phyloP scores from a whole-genome alignment of 805 yeast genomes.

The Metschnikowia gelsemii region DNA sequence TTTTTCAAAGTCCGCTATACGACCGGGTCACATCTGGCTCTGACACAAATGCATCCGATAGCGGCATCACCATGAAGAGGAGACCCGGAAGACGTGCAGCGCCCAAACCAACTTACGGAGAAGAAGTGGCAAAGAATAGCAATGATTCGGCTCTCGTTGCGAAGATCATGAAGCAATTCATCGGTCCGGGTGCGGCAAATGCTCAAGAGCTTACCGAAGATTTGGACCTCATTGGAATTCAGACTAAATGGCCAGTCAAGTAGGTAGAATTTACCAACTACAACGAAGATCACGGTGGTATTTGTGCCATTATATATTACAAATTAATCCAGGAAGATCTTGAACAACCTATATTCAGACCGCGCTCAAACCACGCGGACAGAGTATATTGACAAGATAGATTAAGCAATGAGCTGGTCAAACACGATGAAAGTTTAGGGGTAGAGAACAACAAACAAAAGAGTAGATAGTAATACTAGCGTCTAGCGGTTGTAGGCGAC shows the following conservation, averaged over 20 bases:
- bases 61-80: conserved; percentile 24
- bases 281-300: not conserved
- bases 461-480: conserved; percentile 8
- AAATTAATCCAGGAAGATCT: conserved; percentile 5
- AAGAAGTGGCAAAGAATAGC: conserved; percentile 22
- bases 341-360: not conserved
- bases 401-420: conserved; percentile 4
- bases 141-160: conserved; percentile 41
- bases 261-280: not conserved
- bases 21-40: conserved; percentile 41
- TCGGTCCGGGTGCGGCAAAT: conserved; percentile 38
- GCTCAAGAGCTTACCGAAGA: conserved; percentile 36
- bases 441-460: conserved; percentile 3
- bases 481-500: conserved; percentile 13
- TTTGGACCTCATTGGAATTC: conserved; percentile 37
- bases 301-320: conserved; percentile 11
- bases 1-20: conserved; percentile 41
- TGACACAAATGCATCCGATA: conserved; percentile 31
- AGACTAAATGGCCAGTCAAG: conserved; percentile 35
- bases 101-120: conserved; percentile 19
- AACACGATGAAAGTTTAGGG: conserved; percentile 3
- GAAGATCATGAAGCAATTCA: conserved; percentile 43
- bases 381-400: not conserved
- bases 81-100: conserved; percentile 42
- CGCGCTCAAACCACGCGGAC: not conserved